Conservation (phyloP, 371 early-diverging fungal genomes). For the Saksenaea vasiformis region DNA sequence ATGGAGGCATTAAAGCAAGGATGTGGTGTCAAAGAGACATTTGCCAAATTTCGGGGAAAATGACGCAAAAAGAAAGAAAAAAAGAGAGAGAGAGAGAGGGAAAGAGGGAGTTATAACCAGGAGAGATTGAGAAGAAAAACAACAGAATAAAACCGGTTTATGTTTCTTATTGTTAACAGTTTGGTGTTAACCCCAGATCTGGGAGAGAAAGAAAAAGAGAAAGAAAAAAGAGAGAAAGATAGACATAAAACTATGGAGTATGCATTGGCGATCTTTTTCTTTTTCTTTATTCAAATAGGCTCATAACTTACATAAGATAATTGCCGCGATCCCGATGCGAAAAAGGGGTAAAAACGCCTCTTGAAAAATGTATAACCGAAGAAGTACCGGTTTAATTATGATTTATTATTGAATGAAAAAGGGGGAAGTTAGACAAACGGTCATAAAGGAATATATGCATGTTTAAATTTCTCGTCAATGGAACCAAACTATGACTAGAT, state of each 20-base stretch:
- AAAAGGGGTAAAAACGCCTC: neutral
- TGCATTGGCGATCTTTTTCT: neutral
- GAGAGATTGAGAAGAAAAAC: neutral
- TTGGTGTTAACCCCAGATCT: neutral
- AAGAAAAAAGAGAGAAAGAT: neutral
- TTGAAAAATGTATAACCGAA: neutral
- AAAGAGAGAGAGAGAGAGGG: neutral
- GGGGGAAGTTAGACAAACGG: neutral
- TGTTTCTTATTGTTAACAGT: neutral
- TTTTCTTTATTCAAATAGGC: neutral
- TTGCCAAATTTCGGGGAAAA: slow-evolving; percentile 63
- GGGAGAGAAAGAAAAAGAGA: neutral
- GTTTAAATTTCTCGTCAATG: neutral
- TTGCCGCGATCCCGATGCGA: neutral
- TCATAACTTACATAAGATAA: neutral
- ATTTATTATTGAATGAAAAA: neutral
- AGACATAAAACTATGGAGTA: neutral
- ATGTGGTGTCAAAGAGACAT: slow-evolving; percentile 62
- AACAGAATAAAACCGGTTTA: neutral
- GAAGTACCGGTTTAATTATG: neutral
- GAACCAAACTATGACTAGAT: neutral
- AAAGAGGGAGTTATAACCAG: neutral
- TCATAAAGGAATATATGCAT: neutral
- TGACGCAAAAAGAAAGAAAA: slow-evolving; percentile 8
- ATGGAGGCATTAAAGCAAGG: slow-evolving; percentile 71